Evolutionary conservation across 2,329 filamentous ascomycete genomes (phyloP), one percentile per base, ranked within the genome.

Genomic region (Aspergillus quadricinctus): DNA sequence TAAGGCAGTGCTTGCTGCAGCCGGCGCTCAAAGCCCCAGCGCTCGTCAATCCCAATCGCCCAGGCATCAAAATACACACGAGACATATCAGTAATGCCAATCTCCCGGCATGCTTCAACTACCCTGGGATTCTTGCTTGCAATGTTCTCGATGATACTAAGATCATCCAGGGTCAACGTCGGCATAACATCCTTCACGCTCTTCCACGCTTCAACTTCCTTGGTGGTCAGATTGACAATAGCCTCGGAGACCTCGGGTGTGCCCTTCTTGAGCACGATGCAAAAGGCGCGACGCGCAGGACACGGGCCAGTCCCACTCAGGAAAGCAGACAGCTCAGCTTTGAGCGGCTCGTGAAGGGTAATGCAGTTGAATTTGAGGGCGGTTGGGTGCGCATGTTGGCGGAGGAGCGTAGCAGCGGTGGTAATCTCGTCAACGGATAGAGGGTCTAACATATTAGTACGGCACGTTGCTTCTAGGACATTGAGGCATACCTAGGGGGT

Each of bases 341-440:
- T 71, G 83, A 1, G 55, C 11, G 69, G 69, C 49, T 72, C 81
- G 80, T 57, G 88, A 81, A 55, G 87, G 83, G 46, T 82, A 85
- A 71, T 61, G 60, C 69, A 72, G 60, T 71, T 70, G 61, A 73
- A 73, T 29, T 72, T 72, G 60, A 72, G 50, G 11, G 65, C 59
- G 54, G 14, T 35, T 35, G 31, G 31, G 31, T 35, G 31, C 31
- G 31, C 31, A 35, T 17, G 31, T 17, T 35, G 31, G 11, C 31
- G 31, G 6, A 35, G 14, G 31, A 35, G 31, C 11, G 31, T 17
- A 35, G 31, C 31, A 35, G 31, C 11, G 14, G 14, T 35, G 11
- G 31, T 35, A 17, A 35, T 35, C 31, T 35, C 31, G 5, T 35
- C 31, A 35, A 14, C 14, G 4, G 31, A 35, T 5, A 35, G 31